Evolutionary conservation across 495 filamentous ascomycete species (phyloP), one percentile per base, ranked within the genome.

Genomic region (Daldinia grandis): DNA sequence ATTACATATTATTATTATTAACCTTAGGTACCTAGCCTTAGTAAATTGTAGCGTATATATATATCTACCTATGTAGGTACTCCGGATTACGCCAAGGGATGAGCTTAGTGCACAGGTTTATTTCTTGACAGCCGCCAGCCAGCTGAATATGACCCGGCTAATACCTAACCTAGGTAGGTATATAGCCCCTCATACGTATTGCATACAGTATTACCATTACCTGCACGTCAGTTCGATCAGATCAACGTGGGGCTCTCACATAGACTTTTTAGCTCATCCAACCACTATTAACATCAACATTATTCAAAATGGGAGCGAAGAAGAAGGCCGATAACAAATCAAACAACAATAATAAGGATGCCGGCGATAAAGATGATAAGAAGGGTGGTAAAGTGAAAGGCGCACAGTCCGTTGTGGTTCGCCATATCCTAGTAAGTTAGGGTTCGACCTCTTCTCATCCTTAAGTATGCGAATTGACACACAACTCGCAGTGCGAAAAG

Each of bases 401-500:
- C 5, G 92, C 91, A 0, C 91, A 88, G 67, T 86, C 86, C 44
- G 92, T 98, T 74, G 93, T 96, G 72, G 92, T 94, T 42, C 85
- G 94, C 19, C 94, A 98, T 79, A 96, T 98, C 72, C 83, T 98
- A 70, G 90, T 92, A 81, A 50, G 87, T 75, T 30, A 38, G 17
- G 49, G 49, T 10, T 47, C 17, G 15, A 19, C 17, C 35, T 38
- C 25, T 40, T 5, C 42, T 24, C 42, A 21, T 24, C 42, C 17
- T 47, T 0, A 1, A 47, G 42, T 53, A 28, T 27, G 28, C 30
- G 4, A 30, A 40, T 50, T 71, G n/a, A 73, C 37, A 58, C 17
- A 42, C 17, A 33, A 17, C 62, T n/a, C n/a, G n/a, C 57, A 93
- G 91, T 97, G 94, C 76, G 92, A 93, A 76, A 98, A 98, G 79